These are phyloP conservation scores for Clitopilus hobsonii DNA, from an alignment of 768 basidiomycete genomes.

Conservation along the genomic window DNA sequence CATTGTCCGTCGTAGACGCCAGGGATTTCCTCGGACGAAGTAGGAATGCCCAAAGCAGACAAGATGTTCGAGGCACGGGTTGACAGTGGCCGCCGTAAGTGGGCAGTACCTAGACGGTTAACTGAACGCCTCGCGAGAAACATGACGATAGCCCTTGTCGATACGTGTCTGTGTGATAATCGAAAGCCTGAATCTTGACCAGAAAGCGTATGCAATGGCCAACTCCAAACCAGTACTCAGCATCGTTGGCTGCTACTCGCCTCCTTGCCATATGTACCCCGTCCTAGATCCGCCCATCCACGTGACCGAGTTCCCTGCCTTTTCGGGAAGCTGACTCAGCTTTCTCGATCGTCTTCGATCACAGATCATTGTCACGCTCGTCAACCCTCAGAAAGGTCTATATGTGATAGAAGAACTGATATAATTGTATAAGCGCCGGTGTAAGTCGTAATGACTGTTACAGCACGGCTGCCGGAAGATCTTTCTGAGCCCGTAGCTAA, in stretches of 20 bases:
- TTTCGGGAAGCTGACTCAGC: not conserved
- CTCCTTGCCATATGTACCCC: slow-evolving; percentile 2
- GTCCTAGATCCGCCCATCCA: slow-evolving; percentile 11
- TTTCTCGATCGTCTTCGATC: not conserved
- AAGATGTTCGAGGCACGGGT: slow-evolving; percentile 67
- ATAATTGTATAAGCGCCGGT: too few species aligned
- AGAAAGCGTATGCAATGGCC: not conserved
- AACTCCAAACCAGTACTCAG: not conserved
- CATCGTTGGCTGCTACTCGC: slow-evolving; percentile 4
- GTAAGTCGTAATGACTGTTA: too few species aligned
- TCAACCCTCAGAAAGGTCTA: too few species aligned
- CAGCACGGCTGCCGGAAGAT: not conserved
- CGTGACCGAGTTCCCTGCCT: slow-evolving; percentile 1
- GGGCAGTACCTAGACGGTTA: slow-evolving; percentile 7
- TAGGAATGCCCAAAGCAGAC: slow-evolving; percentile 56
- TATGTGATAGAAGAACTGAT: too few species aligned
- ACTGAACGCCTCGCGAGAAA: slow-evolving; percentile 21
- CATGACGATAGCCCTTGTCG: slow-evolving; percentile 11
- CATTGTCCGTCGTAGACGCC: slow-evolving; percentile 85
- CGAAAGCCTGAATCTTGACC: not conserved
- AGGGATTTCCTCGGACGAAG: slow-evolving; percentile 44
- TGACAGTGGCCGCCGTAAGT: slow-evolving; percentile 49
- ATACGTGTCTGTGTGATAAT: not conserved
- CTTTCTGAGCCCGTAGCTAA: too few species aligned
- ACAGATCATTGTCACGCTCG: not conserved